Evolutionary conservation across 2,329 filamentous ascomycete species (phyloP).

Genomic region (Curvularia hawaiiensis): DNA sequence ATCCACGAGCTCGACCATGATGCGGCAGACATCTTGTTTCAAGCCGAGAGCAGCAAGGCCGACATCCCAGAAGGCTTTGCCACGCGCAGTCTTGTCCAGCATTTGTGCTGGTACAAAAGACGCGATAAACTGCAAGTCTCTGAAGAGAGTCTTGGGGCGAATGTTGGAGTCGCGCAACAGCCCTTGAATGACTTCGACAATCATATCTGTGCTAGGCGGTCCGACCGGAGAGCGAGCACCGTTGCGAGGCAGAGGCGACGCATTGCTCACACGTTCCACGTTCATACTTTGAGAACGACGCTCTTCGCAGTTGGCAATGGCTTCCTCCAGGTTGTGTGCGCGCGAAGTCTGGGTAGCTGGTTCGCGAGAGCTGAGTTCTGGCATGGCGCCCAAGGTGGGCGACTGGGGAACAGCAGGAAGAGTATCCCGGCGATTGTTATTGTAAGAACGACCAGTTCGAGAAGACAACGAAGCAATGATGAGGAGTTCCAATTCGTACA

Average conservation of each 20-base stretch:
- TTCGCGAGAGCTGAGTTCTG: constrained; percentile 52
- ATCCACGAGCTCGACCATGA: constrained; percentile 79
- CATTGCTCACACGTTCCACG: constrained; percentile 39
- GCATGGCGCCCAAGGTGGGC: constrained; percentile 51
- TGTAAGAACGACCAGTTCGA: constrained; percentile 54
- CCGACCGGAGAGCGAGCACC: constrained; percentile 46
- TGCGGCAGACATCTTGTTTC: constrained; percentile 84
- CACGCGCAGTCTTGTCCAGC: constrained; percentile 62
- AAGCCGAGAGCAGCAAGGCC: constrained; percentile 85
- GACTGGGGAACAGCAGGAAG: constrained; percentile 52
- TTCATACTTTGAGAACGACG: constrained; percentile 65
- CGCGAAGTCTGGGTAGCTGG: constrained; percentile 49
- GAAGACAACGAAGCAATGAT: constrained; percentile 75
- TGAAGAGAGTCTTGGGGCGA: constrained; percentile 54
- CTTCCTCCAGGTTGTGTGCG: constrained; percentile 63
- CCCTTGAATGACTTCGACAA: constrained; percentile 50
- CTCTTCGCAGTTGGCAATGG: constrained; percentile 72
- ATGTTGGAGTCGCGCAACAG: constrained; percentile 53
- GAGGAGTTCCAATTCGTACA: constrained; percentile 82
- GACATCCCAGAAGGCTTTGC: constrained; percentile 88
- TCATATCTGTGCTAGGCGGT: constrained; percentile 50
- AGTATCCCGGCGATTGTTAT: constrained; percentile 44
- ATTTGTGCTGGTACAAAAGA: constrained; percentile 63
- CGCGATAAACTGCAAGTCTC: constrained; percentile 61
- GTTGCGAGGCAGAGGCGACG: constrained; percentile 47